Base-by-base conservation (phyloP, 2,329 filamentous ascomycete species). In the Trichoderma sp. region DNA sequence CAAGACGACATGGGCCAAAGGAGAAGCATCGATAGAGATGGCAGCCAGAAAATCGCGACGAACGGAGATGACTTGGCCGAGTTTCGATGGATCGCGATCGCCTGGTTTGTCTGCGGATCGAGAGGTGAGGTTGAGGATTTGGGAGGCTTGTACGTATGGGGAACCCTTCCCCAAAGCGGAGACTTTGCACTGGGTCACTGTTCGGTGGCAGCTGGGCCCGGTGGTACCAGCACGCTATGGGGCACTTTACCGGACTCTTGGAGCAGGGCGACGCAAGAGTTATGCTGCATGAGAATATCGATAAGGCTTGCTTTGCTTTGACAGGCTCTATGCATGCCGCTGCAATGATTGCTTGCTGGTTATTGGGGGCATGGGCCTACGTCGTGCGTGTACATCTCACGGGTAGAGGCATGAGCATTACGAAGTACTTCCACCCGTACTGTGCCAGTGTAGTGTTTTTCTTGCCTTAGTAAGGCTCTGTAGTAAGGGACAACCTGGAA, bases 71-170 rank as follows among this genome's bases (percentile, higher is more conserved):
- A 74, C 77, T 79, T 83, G 84, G 80, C 78, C 80, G 78, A 81
- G 83, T 77, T 79, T 82, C 82, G 87, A 89, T 89, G 86, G 82
- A 81, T 85, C 82, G 81, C 78, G 82, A 81, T 80, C 75, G 79
- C 80, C 79, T 79, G 80, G 84, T 86, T 86, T 84, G 81, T 82
- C 83, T 83, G 86, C 82, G 82, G 82, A 82, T 83, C 82, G 80
- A 85, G 84, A 84, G 83, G 82, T 88, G 87, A 89, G 83, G 86
- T 89, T 86, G 81, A 85, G 82, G 81, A 81, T 84, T 84, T 81
- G 80, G 82, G 79, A 77, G 75, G 79, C 78, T 77, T 77, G 79
- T 77, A 73, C 61, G 72, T 63, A 73, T 71, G 72, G 72, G 77
- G 79, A 77, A 79, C 78, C 79, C 80, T 70, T 79, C 81, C 79